Evolutionary conservation across 352 stramenopile species (phyloP).

Genomic region (Phytophthora meadii): DNA sequence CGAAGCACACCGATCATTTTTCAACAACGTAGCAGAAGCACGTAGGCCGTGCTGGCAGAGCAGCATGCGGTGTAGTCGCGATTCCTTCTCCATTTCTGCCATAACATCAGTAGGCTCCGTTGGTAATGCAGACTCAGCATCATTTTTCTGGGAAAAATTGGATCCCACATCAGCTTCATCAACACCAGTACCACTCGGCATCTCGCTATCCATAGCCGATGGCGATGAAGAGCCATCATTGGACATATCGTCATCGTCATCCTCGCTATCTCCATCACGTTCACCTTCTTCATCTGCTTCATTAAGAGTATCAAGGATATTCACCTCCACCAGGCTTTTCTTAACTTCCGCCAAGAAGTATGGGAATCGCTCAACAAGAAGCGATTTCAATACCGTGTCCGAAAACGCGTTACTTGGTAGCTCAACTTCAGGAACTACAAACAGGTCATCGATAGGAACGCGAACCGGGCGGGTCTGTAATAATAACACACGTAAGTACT

Average conservation of each 20-base stretch:
- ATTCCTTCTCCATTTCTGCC: slow-evolving; percentile 82
- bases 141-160: slow-evolving; percentile 35
- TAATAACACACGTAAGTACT: slow-evolving; percentile 4
- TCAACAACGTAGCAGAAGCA: slow-evolving; percentile 72
- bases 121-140: slow-evolving; percentile 12
- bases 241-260: slow-evolving; percentile 90
- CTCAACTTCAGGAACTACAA: slow-evolving; percentile 80
- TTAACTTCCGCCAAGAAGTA: slow-evolving; percentile 85
- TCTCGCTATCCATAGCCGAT: slow-evolving; percentile 79
- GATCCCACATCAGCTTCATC: slow-evolving; percentile 73
- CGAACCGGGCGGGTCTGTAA: slow-evolving; percentile 76
- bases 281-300: slow-evolving; percentile 40
- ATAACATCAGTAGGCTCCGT: slow-evolving; percentile 61
- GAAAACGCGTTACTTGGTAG: slow-evolving; percentile 73
- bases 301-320: slow-evolving; percentile 50
- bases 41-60: slow-evolving; percentile 82
- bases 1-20: slow-evolving; percentile 67
- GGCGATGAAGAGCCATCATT: slow-evolving; percentile 83
- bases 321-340: slow-evolving; percentile 70
- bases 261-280: slow-evolving; percentile 69
- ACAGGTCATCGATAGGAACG: slow-evolving; percentile 84
- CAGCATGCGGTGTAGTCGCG: slow-evolving; percentile 75
- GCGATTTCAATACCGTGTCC: slow-evolving; percentile 61
- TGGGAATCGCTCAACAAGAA: slow-evolving; percentile 76
- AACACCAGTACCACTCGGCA: slow-evolving; percentile 44